Evolutionary conservation across 1,284 basidiomycete genomes (phyloP).

Genomic region (Testicularia cyperi): DNA sequence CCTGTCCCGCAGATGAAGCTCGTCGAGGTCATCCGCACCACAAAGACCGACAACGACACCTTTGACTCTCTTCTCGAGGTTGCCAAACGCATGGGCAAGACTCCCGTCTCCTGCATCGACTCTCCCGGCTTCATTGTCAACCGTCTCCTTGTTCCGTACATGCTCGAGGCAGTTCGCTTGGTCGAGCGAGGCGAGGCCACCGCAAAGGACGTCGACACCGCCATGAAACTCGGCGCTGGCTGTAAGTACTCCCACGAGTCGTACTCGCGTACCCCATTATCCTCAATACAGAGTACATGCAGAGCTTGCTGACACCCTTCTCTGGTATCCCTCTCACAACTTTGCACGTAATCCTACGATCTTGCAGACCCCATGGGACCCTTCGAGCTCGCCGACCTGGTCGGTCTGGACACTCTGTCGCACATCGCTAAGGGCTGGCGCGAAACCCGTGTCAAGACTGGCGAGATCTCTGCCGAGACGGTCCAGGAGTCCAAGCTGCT

Average conservation of each 20-base stretch:
- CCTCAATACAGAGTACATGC: no score
- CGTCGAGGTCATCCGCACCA: slow-evolving; percentile 65
- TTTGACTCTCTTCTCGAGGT: slow-evolving; percentile 63
- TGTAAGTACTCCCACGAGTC: slow-evolving; percentile 60
- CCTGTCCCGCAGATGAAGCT: slow-evolving; percentile 65
- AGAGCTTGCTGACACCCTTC: no score
- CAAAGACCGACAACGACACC: slow-evolving; percentile 63
- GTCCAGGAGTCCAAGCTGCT: slow-evolving; percentile 63
- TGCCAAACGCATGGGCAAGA: slow-evolving; percentile 65
- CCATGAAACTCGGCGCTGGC: slow-evolving; percentile 68
- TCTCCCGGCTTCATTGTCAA: slow-evolving; percentile 65
- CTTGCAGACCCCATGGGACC: slow-evolving; percentile 62
- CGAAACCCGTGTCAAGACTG: slow-evolving; percentile 62
- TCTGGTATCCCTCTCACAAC: background rate
- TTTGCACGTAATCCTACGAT: no score
- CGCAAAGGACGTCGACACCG: slow-evolving; percentile 66
- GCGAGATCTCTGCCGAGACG: slow-evolving; percentile 62
- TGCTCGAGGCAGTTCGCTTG: slow-evolving; percentile 67
- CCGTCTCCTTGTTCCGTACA: slow-evolving; percentile 65
- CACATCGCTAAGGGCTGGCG: slow-evolving; percentile 66
- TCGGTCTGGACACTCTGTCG: slow-evolving; percentile 63
- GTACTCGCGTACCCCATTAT: no score
- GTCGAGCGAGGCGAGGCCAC: slow-evolving; percentile 67
- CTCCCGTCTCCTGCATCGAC: slow-evolving; percentile 66
- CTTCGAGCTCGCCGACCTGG: slow-evolving; percentile 66